Evolutionary conservation across 306 rosid genomes (phyloP).

Genomic region (Malus sylvestris): DNA sequence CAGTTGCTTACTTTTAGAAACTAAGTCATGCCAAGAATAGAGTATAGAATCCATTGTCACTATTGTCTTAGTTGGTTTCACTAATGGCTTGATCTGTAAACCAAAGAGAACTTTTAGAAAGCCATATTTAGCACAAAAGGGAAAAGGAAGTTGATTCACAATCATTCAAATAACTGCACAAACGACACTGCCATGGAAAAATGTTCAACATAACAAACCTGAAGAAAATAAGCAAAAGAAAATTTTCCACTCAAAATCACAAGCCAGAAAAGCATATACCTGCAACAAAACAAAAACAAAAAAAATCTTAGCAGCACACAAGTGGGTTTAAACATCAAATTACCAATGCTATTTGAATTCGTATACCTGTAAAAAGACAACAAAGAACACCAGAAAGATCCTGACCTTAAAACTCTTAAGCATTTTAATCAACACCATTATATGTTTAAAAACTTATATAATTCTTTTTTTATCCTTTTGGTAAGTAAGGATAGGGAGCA

Average conservation of each 20-base stretch:
- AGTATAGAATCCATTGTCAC: constrained; percentile 16
- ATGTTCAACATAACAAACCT: constrained; percentile 37
- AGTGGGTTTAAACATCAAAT: constrained; percentile 1
- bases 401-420: background rate
- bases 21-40: constrained; percentile 84
- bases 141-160: background rate
- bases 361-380: background rate
- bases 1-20: constrained; percentile 57
- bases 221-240: constrained; percentile 87
- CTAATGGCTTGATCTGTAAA: constrained; percentile 75
- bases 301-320: background rate
- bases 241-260: constrained; percentile 69
- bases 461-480: background rate
- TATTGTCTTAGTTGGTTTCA: constrained; percentile 53
- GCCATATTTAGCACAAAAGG: background rate
- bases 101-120: constrained; percentile 1
- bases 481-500: background rate
- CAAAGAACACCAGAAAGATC: background rate
- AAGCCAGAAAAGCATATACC: constrained; percentile 90
- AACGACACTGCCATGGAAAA: background rate
- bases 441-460: background rate
- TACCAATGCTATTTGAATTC: background rate
- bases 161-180: background rate
- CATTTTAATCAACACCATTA: background rate
- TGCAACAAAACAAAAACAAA: constrained; percentile 18